Base-by-base conservation (phyloP, 306 rosid species). In the Biancaea sappan region DNA sequence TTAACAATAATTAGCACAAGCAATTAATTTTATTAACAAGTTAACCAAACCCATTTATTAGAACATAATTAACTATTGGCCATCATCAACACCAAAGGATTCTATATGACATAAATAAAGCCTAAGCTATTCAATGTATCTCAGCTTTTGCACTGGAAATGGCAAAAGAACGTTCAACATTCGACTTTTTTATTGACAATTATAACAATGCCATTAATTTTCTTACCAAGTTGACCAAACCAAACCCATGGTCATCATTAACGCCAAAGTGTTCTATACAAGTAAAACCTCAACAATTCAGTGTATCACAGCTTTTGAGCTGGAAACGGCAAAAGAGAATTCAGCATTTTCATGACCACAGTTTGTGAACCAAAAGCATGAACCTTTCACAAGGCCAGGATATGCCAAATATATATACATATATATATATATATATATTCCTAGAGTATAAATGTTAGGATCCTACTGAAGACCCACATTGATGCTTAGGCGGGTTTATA, bases 21-120 rank as follows among this genome's bases (percentile, higher is more conserved):
- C 29, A 64, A 73, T 75, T 19, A 67, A 82, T 48, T 79, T 8
- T 56, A 58, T 71, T 65, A 71, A 51, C 69, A 71, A 72, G 66
- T 8, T 69, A 21, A 54, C 47, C 60, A 47, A 72, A 75, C 83
- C 74, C 78, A 78, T 69, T 26, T 54, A 68, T 16, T 26, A 66
- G 19, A 82, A 71, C 22, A 75, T 67, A 61, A 35, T 66, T 5
- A 26, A 76, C 16, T 24, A 76, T 28, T 41, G 65, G 31, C 29
- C 26, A 16, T 14, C 50, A 47, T 24, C 22, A 16, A 51, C 66
- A 51, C 47, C 46, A 52, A 70, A 50, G 34, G 58, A 48, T 48
- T 48, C 31, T 31, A 2, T 44, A 35, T 4, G 11, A 11, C 18
- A 3, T 4, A 46, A 67, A 43, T 52, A 29, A 47, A 48, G 73